Evolutionary conservation across 176 grass and related monocot genomes (phyloP).

Genomic region (Bothriochloa decipiens): DNA sequence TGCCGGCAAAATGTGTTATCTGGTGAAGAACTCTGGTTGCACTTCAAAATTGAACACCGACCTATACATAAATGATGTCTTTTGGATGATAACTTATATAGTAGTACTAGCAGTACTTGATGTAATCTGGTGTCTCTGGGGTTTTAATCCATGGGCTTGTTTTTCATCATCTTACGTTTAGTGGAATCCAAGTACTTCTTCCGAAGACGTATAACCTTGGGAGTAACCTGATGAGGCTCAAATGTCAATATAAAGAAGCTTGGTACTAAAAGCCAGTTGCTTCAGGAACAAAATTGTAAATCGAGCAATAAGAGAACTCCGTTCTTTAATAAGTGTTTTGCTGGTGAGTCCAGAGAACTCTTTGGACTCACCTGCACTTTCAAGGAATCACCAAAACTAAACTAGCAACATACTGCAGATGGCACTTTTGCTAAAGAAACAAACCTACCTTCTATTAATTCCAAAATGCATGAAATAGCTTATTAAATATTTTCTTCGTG

Average conservation of each 20-base stretch:
- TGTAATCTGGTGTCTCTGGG: slow-evolving; percentile 22
- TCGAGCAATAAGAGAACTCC: neutral
- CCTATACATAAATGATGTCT: slow-evolving; percentile 42
- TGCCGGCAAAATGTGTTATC: neutral
- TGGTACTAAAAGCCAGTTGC: slow-evolving; percentile 4
- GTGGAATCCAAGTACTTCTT: slow-evolving; percentile 93
- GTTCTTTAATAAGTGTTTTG: slow-evolving; percentile 13
- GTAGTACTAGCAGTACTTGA: slow-evolving; percentile 22
- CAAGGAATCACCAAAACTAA: slow-evolving; percentile 19
- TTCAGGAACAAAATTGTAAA: slow-evolving; percentile 12
- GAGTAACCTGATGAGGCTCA: slow-evolving; percentile 77
- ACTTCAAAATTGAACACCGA: slow-evolving; percentile 4
- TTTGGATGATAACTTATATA: slow-evolving; percentile 23
- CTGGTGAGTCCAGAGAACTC: too few relatives aligned
- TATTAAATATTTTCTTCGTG: neutral
- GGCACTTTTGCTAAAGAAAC: neutral
- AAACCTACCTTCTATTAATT: neutral
- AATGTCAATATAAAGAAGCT: slow-evolving; percentile 36
- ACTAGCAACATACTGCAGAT: neutral
- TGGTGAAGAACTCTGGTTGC: neutral
- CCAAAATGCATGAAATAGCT: neutral
- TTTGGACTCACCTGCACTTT: slow-evolving; percentile 6
- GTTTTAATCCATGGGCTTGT: slow-evolving; percentile 68
- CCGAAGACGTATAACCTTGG: slow-evolving; percentile 79
- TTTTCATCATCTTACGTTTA: slow-evolving; percentile 99